These are phyloP conservation scores for Ceratobasidium sp. DNA, from an alignment of 1,284 basidiomycete genomes.

Conservation along the genomic window DNA sequence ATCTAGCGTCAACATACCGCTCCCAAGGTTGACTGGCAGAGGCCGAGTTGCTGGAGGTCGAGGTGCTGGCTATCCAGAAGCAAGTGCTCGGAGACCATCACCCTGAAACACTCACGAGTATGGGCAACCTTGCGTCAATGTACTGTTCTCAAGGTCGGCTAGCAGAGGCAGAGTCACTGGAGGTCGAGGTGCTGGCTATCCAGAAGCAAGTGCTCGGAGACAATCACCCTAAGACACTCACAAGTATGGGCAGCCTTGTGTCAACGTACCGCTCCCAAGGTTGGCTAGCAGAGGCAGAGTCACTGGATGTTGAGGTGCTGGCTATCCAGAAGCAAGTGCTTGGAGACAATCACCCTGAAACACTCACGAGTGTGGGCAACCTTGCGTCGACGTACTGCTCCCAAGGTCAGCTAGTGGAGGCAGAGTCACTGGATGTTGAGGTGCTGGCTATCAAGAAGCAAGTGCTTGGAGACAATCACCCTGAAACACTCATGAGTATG, in stretches of 20 bases:
- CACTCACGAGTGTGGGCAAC: too few relatives aligned
- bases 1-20: neutral
- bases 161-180: neutral
- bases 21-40: neutral
- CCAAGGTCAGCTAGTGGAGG: too few relatives aligned
- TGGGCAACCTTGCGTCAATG: neutral
- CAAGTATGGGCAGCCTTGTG: too few relatives aligned
- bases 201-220: too few relatives aligned
- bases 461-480: neutral
- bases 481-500: neutral
- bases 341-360: slow-evolving; percentile 18
- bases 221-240: too few relatives aligned
- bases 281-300: too few relatives aligned
- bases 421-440: too few relatives aligned
- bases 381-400: too few relatives aligned
- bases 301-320: too few relatives aligned
- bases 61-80: neutral
- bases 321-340: neutral
- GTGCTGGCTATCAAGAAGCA: neutral
- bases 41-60: slow-evolving; percentile 5
- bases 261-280: too few relatives aligned
- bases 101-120: neutral
- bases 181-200: too few relatives aligned
- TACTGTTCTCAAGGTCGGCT: neutral
- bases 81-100: too few relatives aligned